Evolutionary conservation across 768 basidiomycete species (phyloP).

Genomic region (Lactifluus subvellereus): DNA sequence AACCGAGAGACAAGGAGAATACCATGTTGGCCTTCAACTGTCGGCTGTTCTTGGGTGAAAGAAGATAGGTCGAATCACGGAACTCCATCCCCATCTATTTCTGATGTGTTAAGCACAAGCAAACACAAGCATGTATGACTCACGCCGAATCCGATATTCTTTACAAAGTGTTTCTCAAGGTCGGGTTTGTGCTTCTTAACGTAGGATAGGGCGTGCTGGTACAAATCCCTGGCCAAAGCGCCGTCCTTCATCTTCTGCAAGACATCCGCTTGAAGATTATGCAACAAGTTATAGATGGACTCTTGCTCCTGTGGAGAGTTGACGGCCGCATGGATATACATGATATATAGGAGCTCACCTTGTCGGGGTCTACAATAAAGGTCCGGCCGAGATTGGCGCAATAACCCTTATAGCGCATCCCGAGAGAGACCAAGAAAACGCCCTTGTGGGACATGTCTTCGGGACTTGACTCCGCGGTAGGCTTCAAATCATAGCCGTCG

Average conservation of each 20-base stretch:
- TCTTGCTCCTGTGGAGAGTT: constrained; percentile 72
- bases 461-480: constrained; percentile 77
- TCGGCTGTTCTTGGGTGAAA: constrained; percentile 75
- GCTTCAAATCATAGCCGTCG: constrained; percentile 81
- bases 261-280: constrained; percentile 73
- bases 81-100: constrained; percentile 91
- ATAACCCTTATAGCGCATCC: constrained; percentile 89
- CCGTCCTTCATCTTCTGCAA: constrained; percentile 76
- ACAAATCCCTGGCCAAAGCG: constrained; percentile 69
- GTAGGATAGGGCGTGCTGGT: constrained; percentile 64
- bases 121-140: constrained; percentile 27
- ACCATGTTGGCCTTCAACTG: constrained; percentile 75
- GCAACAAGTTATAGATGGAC: constrained; percentile 71
- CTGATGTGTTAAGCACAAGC: background rate
- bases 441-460: constrained; percentile 84
- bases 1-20: constrained; percentile 78
- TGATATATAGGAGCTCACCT: constrained; percentile 40
- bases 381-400: constrained; percentile 90
- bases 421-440: constrained; percentile 81
- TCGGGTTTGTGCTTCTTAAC: constrained; percentile 76
- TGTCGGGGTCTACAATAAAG: constrained; percentile 91
- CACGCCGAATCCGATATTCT: constrained; percentile 88
- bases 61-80: constrained; percentile 78
- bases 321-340: background rate
- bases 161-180: constrained; percentile 78